Conservation (phyloP, 2,329 filamentous ascomycete genomes). For the Ascocoryne sarcoides region DNA sequence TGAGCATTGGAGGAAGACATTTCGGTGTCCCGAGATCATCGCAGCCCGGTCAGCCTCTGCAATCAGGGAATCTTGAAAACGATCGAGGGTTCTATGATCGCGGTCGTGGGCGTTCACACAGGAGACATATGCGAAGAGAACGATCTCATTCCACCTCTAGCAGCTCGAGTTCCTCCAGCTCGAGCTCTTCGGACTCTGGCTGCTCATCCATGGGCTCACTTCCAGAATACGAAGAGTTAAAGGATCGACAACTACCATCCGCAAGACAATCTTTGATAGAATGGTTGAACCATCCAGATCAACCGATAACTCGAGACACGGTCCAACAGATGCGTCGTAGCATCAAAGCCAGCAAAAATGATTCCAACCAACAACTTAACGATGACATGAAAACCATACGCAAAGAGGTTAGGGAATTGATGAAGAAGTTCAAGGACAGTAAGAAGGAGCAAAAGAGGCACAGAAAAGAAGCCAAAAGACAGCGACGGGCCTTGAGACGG, state of each 20-base stretch:
- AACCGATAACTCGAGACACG: slow-evolving; percentile 38
- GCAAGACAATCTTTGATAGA: slow-evolving; percentile 36
- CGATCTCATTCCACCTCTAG: slow-evolving; percentile 15
- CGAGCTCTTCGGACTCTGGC: slow-evolving; percentile 28
- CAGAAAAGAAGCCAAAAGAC: slow-evolving; percentile 21
- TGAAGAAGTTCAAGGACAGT: slow-evolving; percentile 35
- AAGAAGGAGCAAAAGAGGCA: slow-evolving; percentile 31
- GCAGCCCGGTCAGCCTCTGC: background rate
- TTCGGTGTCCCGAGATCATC: slow-evolving; percentile 9
- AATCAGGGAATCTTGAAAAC: slow-evolving; percentile 2
- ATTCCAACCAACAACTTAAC: slow-evolving; percentile 5
- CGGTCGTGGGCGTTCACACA: slow-evolving; percentile 4
- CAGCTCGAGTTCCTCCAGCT: slow-evolving; percentile 28
- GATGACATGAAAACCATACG: slow-evolving; percentile 33
- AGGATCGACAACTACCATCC: slow-evolving; percentile 39
- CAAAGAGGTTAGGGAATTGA: slow-evolving; percentile 38
- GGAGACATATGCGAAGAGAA: slow-evolving; percentile 6
- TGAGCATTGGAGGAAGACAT: slow-evolving; percentile 14
- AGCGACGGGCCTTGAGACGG: slow-evolving; percentile 7
- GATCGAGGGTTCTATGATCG: slow-evolving; percentile 7
- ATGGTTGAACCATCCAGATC: slow-evolving; percentile 43
- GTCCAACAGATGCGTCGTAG: slow-evolving; percentile 35
- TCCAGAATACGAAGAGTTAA: slow-evolving; percentile 43
- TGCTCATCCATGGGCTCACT: slow-evolving; percentile 42
- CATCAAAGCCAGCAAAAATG: slow-evolving; percentile 34